Evolutionary conservation across 352 stramenopile species (phyloP).

Genomic region (Globisporangium middletonii): DNA sequence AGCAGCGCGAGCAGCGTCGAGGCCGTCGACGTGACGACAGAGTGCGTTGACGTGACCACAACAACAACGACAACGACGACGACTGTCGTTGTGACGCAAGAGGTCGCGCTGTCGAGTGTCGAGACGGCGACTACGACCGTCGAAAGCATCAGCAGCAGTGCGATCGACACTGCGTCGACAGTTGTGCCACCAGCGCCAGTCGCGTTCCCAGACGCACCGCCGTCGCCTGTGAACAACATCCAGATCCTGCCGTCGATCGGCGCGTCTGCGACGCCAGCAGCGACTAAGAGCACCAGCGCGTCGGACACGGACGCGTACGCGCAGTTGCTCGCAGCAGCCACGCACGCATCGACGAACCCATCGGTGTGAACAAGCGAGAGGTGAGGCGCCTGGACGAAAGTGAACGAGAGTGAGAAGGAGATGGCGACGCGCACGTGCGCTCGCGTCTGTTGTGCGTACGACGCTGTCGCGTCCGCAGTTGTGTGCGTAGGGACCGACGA

Average conservation of each 20-base stretch:
- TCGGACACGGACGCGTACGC: not conserved
- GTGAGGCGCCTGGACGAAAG: not conserved
- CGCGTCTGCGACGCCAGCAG: not conserved
- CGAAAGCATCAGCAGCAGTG: too few relatives aligned
- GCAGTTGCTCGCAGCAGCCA: not conserved
- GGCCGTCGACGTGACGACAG: not conserved
- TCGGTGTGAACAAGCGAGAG: not conserved
- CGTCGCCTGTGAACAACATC: constrained; percentile 1
- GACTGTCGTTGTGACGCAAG: not conserved
- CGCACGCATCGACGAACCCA: not conserved
- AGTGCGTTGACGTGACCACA: not conserved
- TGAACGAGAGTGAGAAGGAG: not conserved
- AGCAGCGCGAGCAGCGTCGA: not conserved
- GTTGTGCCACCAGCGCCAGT: not conserved
- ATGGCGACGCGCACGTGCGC: not conserved
- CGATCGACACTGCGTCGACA: too few relatives aligned
- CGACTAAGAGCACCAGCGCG: not conserved
- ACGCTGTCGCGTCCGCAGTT: too few relatives aligned
- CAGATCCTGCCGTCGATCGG: not conserved
- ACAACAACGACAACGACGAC: not conserved
- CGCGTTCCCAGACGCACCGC: not conserved
- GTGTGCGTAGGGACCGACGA: too few relatives aligned
- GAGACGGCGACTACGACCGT: too few relatives aligned
- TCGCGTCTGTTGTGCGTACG: too few relatives aligned
- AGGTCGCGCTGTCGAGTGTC: not conserved